phyloP scores from a whole-genome alignment of 176 grass and related monocot genomes.

The Tillandsia leiboldiana region DNA sequence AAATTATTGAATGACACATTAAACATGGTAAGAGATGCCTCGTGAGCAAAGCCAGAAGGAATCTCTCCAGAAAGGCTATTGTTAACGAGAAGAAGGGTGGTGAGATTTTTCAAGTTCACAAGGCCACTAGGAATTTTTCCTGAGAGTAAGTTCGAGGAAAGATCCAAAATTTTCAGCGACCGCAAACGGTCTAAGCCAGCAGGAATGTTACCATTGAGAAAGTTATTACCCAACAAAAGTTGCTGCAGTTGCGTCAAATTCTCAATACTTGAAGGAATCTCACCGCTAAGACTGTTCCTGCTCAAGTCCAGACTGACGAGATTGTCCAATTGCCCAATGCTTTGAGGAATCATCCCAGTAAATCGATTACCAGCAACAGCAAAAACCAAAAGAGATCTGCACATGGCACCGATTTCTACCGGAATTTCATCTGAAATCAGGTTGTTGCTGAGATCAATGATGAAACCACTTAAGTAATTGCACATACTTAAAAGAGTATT shows the following conservation, averaged over 20 bases:
- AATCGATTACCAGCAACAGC: constrained; percentile 64
- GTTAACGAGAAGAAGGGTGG: constrained; percentile 63
- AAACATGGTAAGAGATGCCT: constrained; percentile 45
- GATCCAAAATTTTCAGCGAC: constrained; percentile 65
- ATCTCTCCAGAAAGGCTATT: constrained; percentile 89
- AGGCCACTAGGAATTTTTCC: constrained; percentile 64
- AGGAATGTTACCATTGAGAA: constrained; percentile 72
- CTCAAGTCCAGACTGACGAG: constrained; percentile 79
- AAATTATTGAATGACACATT: constrained; percentile 98
- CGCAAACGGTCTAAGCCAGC: constrained; percentile 35
- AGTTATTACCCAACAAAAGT: constrained; percentile 63
- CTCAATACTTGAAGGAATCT: constrained; percentile 55
- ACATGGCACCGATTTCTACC: constrained; percentile 51
- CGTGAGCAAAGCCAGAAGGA: constrained; percentile 49
- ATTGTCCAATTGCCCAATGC: constrained; percentile 50
- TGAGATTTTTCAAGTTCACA: constrained; percentile 60
- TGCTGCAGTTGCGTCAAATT: constrained; percentile 39
- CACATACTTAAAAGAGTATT: constrained; percentile 42
- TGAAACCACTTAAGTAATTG: constrained; percentile 57
- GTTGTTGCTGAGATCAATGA: constrained; percentile 72
- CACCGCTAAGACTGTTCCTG: constrained; percentile 52
- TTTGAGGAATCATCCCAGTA: constrained; percentile 63
- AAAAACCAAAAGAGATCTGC: constrained; percentile 55
- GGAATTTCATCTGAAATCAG: constrained; percentile 49
- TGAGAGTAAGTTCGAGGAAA: constrained; percentile 68